Percentiles rank a stretch among this genome's conserved stretches.
Evolutionary conservation across 805 yeast genomes (phyloP).

Genomic region (Pichia paraexigua): DNA sequence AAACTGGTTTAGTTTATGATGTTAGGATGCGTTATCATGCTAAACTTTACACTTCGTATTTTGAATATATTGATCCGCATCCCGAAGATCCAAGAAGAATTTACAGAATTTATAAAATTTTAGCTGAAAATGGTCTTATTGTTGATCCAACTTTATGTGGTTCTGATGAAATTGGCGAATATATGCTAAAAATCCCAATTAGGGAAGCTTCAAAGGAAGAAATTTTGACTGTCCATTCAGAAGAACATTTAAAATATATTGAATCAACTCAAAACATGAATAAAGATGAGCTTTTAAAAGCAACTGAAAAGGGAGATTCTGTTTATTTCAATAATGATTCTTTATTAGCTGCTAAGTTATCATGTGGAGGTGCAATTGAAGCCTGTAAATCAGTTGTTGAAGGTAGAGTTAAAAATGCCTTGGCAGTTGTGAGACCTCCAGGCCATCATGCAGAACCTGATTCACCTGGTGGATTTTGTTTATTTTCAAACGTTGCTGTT

Average conservation of each 20-base stretch:
- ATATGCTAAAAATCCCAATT: slow-evolving; percentile 84
- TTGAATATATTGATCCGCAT: slow-evolving; percentile 94
- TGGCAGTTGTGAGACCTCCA: slow-evolving; percentile 97
- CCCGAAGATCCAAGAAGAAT: slow-evolving; percentile 98
- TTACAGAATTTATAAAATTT: slow-evolving; percentile 83
- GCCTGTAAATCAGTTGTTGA: slow-evolving; percentile 94
- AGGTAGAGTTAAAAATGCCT: slow-evolving; percentile 80
- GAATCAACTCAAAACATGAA: slow-evolving; percentile 71
- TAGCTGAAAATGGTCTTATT: slow-evolving; percentile 90
- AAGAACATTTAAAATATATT: slow-evolving; percentile 68
- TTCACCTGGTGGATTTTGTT: slow-evolving; percentile 93
- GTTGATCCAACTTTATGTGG: slow-evolving; percentile 70
- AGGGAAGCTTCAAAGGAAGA: slow-evolving; percentile 86
- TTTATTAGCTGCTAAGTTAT: slow-evolving; percentile 72
- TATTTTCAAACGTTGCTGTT: slow-evolving; percentile 93
- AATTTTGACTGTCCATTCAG: slow-evolving; percentile 76
- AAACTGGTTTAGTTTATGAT: slow-evolving; percentile 93
- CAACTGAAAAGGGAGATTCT: slow-evolving; percentile 89
- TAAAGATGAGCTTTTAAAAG: slow-evolving; percentile 65
- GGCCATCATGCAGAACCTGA: slow-evolving; percentile 99
- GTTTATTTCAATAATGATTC: slow-evolving; percentile 93
- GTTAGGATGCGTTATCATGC: slow-evolving; percentile 98
- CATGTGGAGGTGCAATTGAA: slow-evolving; percentile 96
- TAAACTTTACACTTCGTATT: slow-evolving; percentile 82
- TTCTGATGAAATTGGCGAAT: slow-evolving; percentile 66